Base-by-base conservation (phyloP, 2,329 filamentous ascomycete genomes). In the Pseudonectria buxi region DNA sequence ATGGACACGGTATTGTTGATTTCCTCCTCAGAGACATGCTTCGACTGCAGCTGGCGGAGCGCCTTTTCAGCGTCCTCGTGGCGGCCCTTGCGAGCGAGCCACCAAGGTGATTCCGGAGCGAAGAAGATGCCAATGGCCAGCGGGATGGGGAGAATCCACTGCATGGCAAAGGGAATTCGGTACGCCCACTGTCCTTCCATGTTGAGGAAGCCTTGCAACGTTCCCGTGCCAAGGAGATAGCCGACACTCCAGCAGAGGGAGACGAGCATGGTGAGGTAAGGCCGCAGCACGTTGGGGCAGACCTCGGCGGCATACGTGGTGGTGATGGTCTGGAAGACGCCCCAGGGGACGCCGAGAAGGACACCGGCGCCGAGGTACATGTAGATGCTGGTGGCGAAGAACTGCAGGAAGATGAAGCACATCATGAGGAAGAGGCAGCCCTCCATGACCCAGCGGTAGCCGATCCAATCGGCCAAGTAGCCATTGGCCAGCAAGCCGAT, bases 21-120 rank as follows among this genome's bases (percentile, higher is more conserved):
- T 29, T 71, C 62, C n/a, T 59, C 52, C 24, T 67, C 58, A 32
- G 63, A 59, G 10, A 44, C 49, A 14, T 46, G 26, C 26, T 46
- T 54, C 32, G 33, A 40, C 33, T 56, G 68, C n/a, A 72, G 57
- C 4, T 64, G 57, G 9, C 52, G 45, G 2, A 71, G 44, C 1
- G 62, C 55, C 11, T 53, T 50, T 41, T 62, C 61, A 1, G 59
- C 68, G 7, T 64, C 61, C 0, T 61, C 59, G 6, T 57, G 40
- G 3, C 58, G 56, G 2, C 59, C 63, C 15, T 57, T 54, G 9
- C 68, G 61, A 9, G 69, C 62, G 4, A 68, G 58, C 62, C 64
- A 71, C 66, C 69, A 72, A 1, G 69, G 69, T 1, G 63, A 68
- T 41, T 72, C 69, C 0, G 69, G 69, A 3, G 66, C 65, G n/a